Conservation (phyloP, 2,329 filamentous ascomycete species). For the Drechslerella dactyloides region DNA sequence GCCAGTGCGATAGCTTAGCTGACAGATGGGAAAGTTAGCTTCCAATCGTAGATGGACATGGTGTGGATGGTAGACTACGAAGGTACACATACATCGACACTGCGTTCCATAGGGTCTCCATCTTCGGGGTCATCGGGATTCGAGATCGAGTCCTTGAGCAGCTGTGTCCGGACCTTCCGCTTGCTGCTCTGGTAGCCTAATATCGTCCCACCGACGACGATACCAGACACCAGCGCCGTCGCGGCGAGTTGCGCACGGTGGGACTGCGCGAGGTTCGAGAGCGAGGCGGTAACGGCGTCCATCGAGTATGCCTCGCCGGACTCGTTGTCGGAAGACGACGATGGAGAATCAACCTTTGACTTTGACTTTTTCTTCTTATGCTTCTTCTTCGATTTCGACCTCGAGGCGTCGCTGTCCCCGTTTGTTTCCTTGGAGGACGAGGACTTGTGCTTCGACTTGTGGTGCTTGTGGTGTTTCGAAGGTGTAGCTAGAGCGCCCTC, state of each 20-base stretch:
- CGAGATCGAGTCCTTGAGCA: slow-evolving; percentile 69
- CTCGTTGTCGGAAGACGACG: slow-evolving; percentile 2
- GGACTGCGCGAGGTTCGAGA: slow-evolving; percentile 56
- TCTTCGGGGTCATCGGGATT: slow-evolving; percentile 37
- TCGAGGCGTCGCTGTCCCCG: slow-evolving; percentile 2
- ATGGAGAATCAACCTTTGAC: background rate
- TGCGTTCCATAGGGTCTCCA: slow-evolving; percentile 38
- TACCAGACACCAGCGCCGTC: slow-evolving; percentile 72
- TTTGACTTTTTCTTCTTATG: slow-evolving; percentile 26
- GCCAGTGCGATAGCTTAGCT: slow-evolving; percentile 50
- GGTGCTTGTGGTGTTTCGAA: slow-evolving; percentile 32
- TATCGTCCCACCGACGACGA: slow-evolving; percentile 67
- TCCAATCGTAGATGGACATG: background rate
- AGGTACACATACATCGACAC: slow-evolving; percentile 50
- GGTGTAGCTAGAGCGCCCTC: slow-evolving; percentile 18
- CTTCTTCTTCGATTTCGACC: slow-evolving; percentile 22
- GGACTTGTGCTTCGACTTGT: slow-evolving; percentile 33
- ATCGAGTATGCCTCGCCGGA: slow-evolving; percentile 10
- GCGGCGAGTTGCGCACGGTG: slow-evolving; percentile 69
- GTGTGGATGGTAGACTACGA: background rate
- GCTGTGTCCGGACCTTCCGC: slow-evolving; percentile 63
- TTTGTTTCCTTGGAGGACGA: slow-evolving; percentile 22
- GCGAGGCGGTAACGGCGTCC: slow-evolving; percentile 24
- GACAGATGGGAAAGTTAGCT: slow-evolving; percentile 26
- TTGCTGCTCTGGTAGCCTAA: slow-evolving; percentile 69